Evolutionary conservation across 306 rosid genomes (phyloP).

Genomic region (Inga oerstediana): DNA sequence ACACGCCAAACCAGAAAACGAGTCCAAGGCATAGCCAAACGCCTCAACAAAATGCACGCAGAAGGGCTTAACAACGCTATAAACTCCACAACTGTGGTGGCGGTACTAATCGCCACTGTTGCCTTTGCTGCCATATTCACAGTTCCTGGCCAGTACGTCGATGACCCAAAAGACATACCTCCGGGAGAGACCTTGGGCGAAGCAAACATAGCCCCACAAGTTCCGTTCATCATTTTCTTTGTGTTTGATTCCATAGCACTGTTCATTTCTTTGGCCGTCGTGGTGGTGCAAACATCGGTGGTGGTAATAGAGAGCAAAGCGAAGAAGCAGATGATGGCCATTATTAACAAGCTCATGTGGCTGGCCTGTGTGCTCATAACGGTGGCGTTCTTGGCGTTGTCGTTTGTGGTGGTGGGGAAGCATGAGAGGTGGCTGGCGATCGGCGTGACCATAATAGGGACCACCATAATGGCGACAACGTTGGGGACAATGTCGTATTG

Average conservation of each 20-base stretch:
- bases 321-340: constrained; percentile 98
- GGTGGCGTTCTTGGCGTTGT: constrained; percentile 82
- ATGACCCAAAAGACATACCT: constrained; percentile 55
- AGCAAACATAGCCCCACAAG: constrained; percentile 76
- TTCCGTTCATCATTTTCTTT: constrained; percentile 72
- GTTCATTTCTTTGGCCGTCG: constrained; percentile 92
- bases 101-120: constrained; percentile 95
- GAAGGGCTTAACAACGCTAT: constrained; percentile 98
- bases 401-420: constrained; percentile 88
- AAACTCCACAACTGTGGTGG: constrained; percentile 92
- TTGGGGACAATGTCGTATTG: constrained; percentile 91
- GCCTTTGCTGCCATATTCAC: constrained; percentile 96
- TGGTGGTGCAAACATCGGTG: constrained; percentile 93
- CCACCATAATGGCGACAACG: constrained; percentile 88
- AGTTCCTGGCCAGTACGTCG: constrained; percentile 89
- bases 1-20: constrained; percentile 93
- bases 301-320: constrained; percentile 97
- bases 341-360: constrained; percentile 99
- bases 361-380: constrained; percentile 84
- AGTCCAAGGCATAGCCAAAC: constrained; percentile 95
- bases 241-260: constrained; percentile 86
- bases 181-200: constrained; percentile 73
- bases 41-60: constrained; percentile 84
- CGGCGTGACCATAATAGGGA: constrained; percentile 79
- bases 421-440: constrained; percentile 78